Percentiles rank a stretch among this genome's conserved stretches.
Evolutionary conservation across 1,284 basidiomycete species (phyloP).

Genomic region (Meripilus lineatus): DNA sequence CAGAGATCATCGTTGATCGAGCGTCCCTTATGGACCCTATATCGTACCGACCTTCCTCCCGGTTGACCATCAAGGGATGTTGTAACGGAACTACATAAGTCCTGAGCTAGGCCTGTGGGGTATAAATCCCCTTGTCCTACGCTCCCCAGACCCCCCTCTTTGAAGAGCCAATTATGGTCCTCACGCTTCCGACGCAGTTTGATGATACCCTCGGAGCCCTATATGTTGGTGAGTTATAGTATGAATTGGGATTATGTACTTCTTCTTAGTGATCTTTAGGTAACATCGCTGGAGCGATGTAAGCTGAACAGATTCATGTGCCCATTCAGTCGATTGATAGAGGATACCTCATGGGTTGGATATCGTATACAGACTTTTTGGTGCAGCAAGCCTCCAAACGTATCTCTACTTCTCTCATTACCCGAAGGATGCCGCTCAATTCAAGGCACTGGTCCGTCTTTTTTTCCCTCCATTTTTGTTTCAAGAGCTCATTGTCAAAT

Average conservation of each 20-base stretch:
- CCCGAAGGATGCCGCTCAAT: conserved; percentile 1
- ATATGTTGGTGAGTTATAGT: conserved; percentile 2
- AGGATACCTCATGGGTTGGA: neutral
- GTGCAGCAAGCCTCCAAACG: conserved; percentile 1
- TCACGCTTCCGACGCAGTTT: no score
- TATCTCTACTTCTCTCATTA: conserved; percentile 1
- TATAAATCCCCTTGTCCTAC: no score
- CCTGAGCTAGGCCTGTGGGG: no score
- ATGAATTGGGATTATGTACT: neutral
- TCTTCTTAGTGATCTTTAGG: neutral
- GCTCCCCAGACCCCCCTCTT: no score
- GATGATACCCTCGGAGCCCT: conserved; percentile 4
- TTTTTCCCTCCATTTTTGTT: neutral
- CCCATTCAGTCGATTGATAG: neutral
- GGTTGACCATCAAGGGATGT: no score
- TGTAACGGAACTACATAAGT: no score
- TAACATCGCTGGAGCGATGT: neutral
- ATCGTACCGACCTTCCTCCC: no score
- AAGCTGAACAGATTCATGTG: neutral
- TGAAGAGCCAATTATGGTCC: no score
- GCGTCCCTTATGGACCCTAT: no score
- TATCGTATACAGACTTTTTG: neutral
- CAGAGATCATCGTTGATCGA: no score
- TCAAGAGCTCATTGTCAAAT: no score
- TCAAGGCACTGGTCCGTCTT: neutral